phyloP scores from a whole-genome alignment of 164 flowering plant species.

The Aristolochia fimbriata region DNA sequence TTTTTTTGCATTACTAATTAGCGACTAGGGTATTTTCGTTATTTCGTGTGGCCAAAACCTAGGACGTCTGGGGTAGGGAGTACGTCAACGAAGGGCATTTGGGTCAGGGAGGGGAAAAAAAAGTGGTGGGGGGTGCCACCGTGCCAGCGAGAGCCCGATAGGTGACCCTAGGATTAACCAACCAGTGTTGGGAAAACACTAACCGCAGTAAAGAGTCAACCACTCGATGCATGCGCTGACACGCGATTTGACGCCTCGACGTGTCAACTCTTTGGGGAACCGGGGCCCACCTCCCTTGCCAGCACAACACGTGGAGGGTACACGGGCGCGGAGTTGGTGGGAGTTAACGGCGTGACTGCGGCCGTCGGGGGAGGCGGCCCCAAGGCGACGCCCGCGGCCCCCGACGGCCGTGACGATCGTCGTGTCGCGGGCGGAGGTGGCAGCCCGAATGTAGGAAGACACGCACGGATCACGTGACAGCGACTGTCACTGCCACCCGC shows the following conservation, averaged over 20 bases:
- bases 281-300: not conserved
- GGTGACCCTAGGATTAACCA: too few species aligned
- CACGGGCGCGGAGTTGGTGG: not conserved
- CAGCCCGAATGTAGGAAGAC: constrained; percentile 14
- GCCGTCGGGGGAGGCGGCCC: constrained; percentile 1
- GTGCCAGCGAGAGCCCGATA: too few species aligned
- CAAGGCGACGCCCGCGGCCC: not conserved
- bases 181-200: not conserved
- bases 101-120: too few species aligned
- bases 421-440: constrained; percentile 16
- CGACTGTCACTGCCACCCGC: constrained; percentile 25
- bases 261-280: not conserved
- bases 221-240: not conserved
- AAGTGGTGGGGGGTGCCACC: too few species aligned
- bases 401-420: too few species aligned
- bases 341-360: constrained; percentile 4
- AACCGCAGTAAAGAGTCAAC: constrained; percentile 3
- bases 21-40: constrained; percentile 4
- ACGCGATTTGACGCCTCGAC: constrained; percentile 7
- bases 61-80: too few species aligned
- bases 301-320: not conserved
- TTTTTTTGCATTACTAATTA: too few species aligned
- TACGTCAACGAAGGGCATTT: not conserved
- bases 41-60: not conserved
- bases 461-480: constrained; percentile 11